Base-by-base conservation (phyloP, 192 early-diverging fungal genomes). In the Umbelopsis sp. region DNA sequence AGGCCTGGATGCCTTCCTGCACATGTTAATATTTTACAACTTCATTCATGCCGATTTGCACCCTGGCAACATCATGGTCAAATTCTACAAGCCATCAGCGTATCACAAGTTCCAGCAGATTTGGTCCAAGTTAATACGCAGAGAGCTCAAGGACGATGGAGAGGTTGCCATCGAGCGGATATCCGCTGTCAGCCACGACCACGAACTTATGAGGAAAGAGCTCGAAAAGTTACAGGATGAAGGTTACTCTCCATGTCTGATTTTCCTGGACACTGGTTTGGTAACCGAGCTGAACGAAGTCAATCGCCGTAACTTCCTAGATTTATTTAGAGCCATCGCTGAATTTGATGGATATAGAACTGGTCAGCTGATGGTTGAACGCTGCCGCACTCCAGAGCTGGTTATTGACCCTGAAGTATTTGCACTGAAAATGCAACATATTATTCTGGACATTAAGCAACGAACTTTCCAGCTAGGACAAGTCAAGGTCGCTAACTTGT, bases 41-140 rank as follows among this genome's bases (percentile, higher is more conserved):
- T 95, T 97, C 84, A 88, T 94, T 25, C 97, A 98, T 73, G 92
- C 94, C 5, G 97, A 97, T 77, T 71, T 97, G 68, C 97, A 98
- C 65, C 96, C 96, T 20, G 97, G 95, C 38, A 98, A 98, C 72
- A 97, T 97, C 51, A 78, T 95, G 74, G 86, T 98, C 1, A 88
- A 88, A 12, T 95, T 97, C 71, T 83, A 81, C 47, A 89, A 87
- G 73, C 90, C 90, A 3, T 80, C 82, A 24, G 80, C 81, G 24
- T 82, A 82, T 56, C 82, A 80, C 31, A 85, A 68, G 49, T 79
- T 89, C 73, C 86, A 76, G 71, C 80, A 77, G 21, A 72, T 72
- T 32, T 85, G 62, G 76, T 43, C 26, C 31, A 78, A 52, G 41
- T 71, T 72, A 24, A 66, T 45, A 20, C 73, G 71, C 41, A 50